phyloP scores from a whole-genome alignment of 2,329 filamentous ascomycete genomes.

The Apiospora malaysiana region DNA sequence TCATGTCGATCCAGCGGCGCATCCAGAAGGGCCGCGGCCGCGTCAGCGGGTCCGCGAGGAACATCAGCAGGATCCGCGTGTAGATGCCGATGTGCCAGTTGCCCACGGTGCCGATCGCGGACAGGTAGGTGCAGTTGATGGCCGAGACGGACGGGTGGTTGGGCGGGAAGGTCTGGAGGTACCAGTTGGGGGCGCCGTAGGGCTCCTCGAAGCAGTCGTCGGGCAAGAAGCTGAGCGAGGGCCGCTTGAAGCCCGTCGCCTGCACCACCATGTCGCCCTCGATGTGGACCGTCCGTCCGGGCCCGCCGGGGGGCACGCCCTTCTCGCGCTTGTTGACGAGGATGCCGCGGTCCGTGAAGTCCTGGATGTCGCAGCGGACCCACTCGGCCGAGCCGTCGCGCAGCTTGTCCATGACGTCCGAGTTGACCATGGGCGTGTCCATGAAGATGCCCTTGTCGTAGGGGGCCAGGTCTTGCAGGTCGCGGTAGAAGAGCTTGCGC shows the following conservation, averaged over 20 bases:
- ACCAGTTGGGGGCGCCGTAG: constrained; percentile 85
- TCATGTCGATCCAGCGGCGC: constrained; percentile 88
- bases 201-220: constrained; percentile 73
- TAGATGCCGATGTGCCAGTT: constrained; percentile 93
- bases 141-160: constrained; percentile 74
- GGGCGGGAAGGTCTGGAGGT: constrained; percentile 84
- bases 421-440: constrained; percentile 88
- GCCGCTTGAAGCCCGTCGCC: constrained; percentile 82
- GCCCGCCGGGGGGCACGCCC: constrained; percentile 78
- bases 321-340: constrained; percentile 73
- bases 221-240: constrained; percentile 75
- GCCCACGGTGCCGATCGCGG: constrained; percentile 80
- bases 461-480: constrained; percentile 76
- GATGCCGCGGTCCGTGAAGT: constrained; percentile 68
- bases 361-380: constrained; percentile 80
- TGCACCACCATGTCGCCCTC: constrained; percentile 80
- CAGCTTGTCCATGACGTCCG: constrained; percentile 77
- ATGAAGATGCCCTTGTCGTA: constrained; percentile 76
- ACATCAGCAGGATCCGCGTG: constrained; percentile 85
- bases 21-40: constrained; percentile 76
- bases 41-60: constrained; percentile 78
- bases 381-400: constrained; percentile 75
- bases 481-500: constrained; percentile 81
- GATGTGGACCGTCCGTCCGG: constrained; percentile 69
- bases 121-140: constrained; percentile 82